These are phyloP conservation scores for Thinopyrum elongatum DNA, from an alignment of 176 grass and related monocot genomes.

Conservation along the genomic window DNA sequence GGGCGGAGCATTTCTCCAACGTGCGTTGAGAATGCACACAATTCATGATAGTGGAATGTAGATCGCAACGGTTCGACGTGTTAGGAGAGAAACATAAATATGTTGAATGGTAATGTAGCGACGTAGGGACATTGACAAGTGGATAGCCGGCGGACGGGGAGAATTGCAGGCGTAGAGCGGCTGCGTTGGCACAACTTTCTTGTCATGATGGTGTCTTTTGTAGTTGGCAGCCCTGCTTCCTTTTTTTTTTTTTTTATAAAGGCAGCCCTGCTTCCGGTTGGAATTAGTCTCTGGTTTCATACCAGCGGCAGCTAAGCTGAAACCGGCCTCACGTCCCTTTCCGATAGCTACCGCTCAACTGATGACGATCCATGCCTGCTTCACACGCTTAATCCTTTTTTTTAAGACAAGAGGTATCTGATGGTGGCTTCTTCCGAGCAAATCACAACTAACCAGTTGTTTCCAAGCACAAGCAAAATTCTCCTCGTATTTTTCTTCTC, in stretches of 20 bases:
- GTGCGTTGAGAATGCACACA: neutral
- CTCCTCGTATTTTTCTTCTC: neutral
- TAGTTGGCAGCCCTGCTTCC: slow-evolving; percentile 7
- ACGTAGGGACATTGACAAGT: neutral
- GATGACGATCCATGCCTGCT: neutral
- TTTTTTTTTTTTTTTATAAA: too few species aligned
- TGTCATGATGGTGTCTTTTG: slow-evolving; percentile 5
- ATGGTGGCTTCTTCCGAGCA: neutral
- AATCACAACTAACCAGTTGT: neutral
- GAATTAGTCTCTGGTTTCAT: slow-evolving; percentile 29
- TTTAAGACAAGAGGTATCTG: neutral
- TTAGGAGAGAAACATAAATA: neutral
- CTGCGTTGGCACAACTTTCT: slow-evolving; percentile 16
- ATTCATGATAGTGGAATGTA: neutral
- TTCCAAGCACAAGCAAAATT: neutral
- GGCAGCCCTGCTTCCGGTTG: slow-evolving; percentile 9
- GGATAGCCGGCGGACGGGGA: neutral
- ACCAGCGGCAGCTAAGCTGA: slow-evolving; percentile 24
- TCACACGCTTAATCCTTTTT: neutral
- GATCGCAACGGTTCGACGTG: neutral
- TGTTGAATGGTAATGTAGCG: neutral
- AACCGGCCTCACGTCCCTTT: slow-evolving; percentile 27
- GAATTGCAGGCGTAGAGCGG: slow-evolving; percentile 38
- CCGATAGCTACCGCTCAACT: slow-evolving; percentile 29
- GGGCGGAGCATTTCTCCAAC: neutral